Evolutionary conservation across 2,329 filamentous ascomycete species (phyloP).

Genomic region (Coniochaeta ligniaria): DNA sequence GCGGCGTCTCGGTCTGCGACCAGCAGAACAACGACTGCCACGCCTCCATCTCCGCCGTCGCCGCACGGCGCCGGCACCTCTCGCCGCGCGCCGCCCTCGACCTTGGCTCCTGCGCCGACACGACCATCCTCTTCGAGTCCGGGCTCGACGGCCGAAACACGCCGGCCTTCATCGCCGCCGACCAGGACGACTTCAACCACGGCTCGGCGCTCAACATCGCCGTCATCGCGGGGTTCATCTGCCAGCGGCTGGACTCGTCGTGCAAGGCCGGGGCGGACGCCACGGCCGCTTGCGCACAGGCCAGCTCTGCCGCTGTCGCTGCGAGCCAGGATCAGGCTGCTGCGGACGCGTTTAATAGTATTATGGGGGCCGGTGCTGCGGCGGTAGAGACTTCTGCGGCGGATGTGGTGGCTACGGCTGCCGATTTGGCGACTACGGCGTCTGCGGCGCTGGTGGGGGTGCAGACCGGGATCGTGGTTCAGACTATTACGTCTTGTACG

Average conservation of each 20-base stretch:
- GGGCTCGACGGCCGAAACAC: slow-evolving; percentile 36
- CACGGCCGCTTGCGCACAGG: slow-evolving; percentile 16
- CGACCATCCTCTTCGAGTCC: slow-evolving; percentile 32
- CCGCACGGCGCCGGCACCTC: not conserved
- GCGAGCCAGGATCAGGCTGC: slow-evolving; percentile 21
- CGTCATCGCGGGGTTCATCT: slow-evolving; percentile 41
- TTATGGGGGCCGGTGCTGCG: slow-evolving; percentile 10
- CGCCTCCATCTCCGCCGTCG: not conserved
- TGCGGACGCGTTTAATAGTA: slow-evolving; percentile 25
- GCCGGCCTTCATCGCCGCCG: slow-evolving; percentile 31
- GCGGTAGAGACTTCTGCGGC: slow-evolving; percentile 5
- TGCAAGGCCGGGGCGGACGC: slow-evolving; percentile 23
- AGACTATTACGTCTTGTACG: slow-evolving; percentile 14
- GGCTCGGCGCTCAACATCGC: slow-evolving; percentile 37
- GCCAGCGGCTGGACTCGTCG: slow-evolving; percentile 27
- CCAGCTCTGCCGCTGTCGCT: slow-evolving; percentile 18
- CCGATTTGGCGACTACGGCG: not conserved
- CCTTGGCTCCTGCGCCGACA: slow-evolving; percentile 32
- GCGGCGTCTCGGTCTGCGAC: slow-evolving; percentile 1
- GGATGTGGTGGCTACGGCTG: not conserved
- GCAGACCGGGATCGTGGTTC: slow-evolving; percentile 8
- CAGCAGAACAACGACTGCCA: not conserved
- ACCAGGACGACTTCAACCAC: slow-evolving; percentile 35
- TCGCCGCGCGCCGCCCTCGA: slow-evolving; percentile 11
- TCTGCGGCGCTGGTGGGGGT: slow-evolving; percentile 1